These are phyloP conservation scores for Colletotrichum incanum DNA, from an alignment of 2,329 filamentous ascomycete species.

Conservation along the genomic window DNA sequence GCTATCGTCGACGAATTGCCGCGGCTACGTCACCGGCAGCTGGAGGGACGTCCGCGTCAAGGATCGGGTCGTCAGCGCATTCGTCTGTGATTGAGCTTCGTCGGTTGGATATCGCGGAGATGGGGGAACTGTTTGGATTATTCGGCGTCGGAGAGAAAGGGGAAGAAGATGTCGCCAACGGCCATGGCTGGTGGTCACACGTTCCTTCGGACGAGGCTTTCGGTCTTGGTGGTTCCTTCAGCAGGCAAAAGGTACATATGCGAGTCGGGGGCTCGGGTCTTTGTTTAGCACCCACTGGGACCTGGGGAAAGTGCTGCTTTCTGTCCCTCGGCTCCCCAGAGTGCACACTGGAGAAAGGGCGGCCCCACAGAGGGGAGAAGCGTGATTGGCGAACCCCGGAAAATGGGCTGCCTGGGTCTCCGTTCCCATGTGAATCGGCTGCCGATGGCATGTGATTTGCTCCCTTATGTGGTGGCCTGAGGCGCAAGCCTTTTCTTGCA, in stretches of 20 bases:
- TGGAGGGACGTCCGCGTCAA: constrained; percentile 7
- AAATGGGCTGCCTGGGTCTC: constrained; percentile 23
- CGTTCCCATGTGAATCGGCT: constrained; percentile 42
- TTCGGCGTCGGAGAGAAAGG: constrained; percentile 16
- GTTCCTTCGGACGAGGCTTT: constrained; percentile 39
- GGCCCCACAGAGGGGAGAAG: constrained; percentile 2
- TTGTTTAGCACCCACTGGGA: not conserved
- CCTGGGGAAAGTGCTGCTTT: constrained; percentile 16
- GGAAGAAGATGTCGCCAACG: constrained; percentile 21
- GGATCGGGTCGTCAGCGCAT: constrained; percentile 20
- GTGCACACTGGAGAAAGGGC: constrained; percentile 23
- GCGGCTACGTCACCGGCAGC: constrained; percentile 32
- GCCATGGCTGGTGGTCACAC: constrained; percentile 20
- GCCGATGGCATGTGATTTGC: constrained; percentile 41
- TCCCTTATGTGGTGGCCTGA: not conserved
- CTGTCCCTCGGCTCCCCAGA: constrained; percentile 41
- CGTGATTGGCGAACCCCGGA: constrained; percentile 42
- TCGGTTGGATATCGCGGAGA: constrained; percentile 1
- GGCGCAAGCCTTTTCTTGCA: not conserved
- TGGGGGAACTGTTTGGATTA: not conserved
- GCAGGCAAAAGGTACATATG: not conserved
- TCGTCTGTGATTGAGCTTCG: constrained; percentile 19
- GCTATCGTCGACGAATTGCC: not conserved
- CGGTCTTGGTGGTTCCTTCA: constrained; percentile 7
- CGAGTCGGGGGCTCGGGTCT: constrained; percentile 17